phyloP scores from a whole-genome alignment of 257 asterid genomes.

The Ligustrum vulgare region DNA sequence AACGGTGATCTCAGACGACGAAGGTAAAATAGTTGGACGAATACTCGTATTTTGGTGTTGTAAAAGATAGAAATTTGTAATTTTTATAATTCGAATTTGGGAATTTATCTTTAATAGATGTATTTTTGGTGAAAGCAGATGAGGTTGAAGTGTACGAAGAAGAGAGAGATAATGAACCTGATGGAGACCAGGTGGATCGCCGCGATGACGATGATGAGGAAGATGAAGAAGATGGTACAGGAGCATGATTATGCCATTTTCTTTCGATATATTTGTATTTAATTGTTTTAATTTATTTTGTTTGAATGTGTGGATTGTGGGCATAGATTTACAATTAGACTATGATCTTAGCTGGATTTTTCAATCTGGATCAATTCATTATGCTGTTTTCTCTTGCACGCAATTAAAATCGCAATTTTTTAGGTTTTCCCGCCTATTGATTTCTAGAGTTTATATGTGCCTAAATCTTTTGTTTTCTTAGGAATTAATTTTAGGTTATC shows the following conservation, averaged over 20 bases:
- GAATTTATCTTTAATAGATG: neutral
- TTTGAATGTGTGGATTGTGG: neutral
- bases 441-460: neutral
- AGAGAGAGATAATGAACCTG: slow-evolving; percentile 69
- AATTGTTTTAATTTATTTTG: neutral
- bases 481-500: neutral
- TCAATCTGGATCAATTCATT: neutral
- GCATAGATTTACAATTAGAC: neutral
- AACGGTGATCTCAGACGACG: slow-evolving; percentile 75
- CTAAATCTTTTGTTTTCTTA: neutral
- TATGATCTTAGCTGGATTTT: neutral
- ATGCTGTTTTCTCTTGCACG: neutral
- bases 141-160: slow-evolving; percentile 68
- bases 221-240: slow-evolving; percentile 80
- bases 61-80: neutral
- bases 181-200: slow-evolving; percentile 48
- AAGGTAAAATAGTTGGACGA: slow-evolving; percentile 41
- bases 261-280: neutral
- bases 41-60: neutral
- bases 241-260: neutral
- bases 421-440: neutral
- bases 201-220: slow-evolving; percentile 74
- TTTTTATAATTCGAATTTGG: neutral
- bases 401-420: neutral
- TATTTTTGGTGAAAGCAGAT: slow-evolving; percentile 35